Base-by-base conservation (phyloP, 371 early-diverging fungal species). In the Aphelidium insulamus region DNA sequence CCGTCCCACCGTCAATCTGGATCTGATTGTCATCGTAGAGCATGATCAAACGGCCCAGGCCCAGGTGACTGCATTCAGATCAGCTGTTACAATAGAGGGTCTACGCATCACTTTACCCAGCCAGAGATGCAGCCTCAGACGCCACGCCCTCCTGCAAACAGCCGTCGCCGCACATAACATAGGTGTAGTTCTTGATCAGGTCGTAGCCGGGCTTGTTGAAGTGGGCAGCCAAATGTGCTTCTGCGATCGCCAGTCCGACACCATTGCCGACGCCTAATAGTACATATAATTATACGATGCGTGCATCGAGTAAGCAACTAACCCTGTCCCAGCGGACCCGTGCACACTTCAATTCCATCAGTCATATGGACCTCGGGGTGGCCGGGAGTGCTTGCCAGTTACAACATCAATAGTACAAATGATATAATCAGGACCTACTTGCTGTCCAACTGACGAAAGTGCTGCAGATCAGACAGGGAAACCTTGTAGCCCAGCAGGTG, bases 271-370 rank as follows among this genome's bases (percentile, higher is more conserved):
- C 63, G 37, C 68, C 27, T 21, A 18, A 0, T 28, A 11, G 28
- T 11, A 2, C 10, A 54, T 21, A 40, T 29, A 8, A 7, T 17
- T 16, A 9, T 8, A n/a, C n/a, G 7, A 20, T 28, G 8, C 26
- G 7, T 14, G 14, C 16, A 5, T 5, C 9, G 8, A 5, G 11
- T n/a, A 30, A 26, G 15, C 26, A 16, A 21, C n/a, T 21, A 51
- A 48, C 90, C 99, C 72, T 98, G 98, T 33, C 99, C 99, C 21
- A 99, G 72, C 28, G 99, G 99, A 26, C 98, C 99, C 23, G 99
- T 97, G 31, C 97, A 85, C 20, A 87, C 87, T 55, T 99, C 99
- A 45, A 98, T 72, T 28, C 95, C 94, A 20, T 62, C 59, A 25
- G 86, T 82, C 15, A 73, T 52, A 37, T 63, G 67, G 29, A 63